phyloP scores from a whole-genome alignment of 2,329 filamentous ascomycete species.

The Chrysoporthe cubensis region DNA sequence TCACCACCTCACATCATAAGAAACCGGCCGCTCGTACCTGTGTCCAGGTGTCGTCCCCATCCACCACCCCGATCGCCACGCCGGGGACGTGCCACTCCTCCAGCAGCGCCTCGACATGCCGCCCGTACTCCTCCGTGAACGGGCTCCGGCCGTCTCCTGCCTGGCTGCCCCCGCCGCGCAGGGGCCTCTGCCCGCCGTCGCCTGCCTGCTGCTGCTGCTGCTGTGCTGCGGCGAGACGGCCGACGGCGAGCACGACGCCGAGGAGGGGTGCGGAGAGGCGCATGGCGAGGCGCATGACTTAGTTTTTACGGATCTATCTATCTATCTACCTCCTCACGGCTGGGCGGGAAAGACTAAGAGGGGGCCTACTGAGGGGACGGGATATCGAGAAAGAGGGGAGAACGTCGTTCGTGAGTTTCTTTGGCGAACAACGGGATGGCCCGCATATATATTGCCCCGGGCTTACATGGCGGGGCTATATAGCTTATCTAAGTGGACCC shows the following conservation, averaged over 20 bases:
- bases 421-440: no score
- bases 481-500: neutral
- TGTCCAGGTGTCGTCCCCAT: constrained; percentile 46
- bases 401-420: neutral
- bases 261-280: neutral
- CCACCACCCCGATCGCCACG: constrained; percentile 51
- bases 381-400: neutral
- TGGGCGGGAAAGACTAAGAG: neutral
- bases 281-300: neutral
- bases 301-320: no score
- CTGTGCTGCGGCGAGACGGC: neutral
- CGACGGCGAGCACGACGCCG: neutral
- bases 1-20: neutral
- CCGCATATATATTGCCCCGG: neutral
- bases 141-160: constrained; percentile 13
- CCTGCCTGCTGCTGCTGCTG: no score
- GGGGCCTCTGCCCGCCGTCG: constrained; percentile 1
- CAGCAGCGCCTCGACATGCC: constrained; percentile 35
- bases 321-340: neutral
- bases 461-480: neutral
- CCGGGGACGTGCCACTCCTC: constrained; percentile 53
- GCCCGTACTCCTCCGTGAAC: constrained; percentile 27
- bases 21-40: constrained; percentile 37
- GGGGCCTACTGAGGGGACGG: no score
- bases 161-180: neutral